These are phyloP conservation scores for Kernera saxatilis DNA, from an alignment of 345 rosid genomes.

Conservation along the genomic window DNA sequence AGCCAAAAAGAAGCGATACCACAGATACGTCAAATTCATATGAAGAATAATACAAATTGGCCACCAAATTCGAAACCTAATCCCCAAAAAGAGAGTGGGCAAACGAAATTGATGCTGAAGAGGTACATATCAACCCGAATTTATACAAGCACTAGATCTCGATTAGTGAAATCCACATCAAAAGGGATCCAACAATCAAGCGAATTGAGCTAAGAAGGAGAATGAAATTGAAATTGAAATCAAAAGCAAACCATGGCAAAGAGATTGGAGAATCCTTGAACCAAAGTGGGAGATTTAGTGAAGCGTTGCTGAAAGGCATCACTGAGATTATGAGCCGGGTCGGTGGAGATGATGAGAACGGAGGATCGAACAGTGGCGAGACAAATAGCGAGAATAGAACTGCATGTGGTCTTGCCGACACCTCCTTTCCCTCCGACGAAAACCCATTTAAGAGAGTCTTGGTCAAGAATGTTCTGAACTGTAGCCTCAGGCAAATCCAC, in stretches of 20 bases:
- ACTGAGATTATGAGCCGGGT: constrained; percentile 99
- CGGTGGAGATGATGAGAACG: constrained; percentile 96
- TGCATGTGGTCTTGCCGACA: constrained; percentile 96
- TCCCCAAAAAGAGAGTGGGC: not conserved
- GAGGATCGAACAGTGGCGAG: constrained; percentile 80
- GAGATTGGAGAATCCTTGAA: constrained; percentile 87
- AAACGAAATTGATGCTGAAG: not conserved
- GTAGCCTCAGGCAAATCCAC: constrained; percentile 58
- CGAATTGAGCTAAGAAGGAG: no score
- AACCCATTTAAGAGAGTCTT: constrained; percentile 91
- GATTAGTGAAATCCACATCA: not conserved
- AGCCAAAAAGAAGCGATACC: not conserved
- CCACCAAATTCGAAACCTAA: not conserved
- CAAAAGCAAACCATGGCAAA: constrained; percentile 85
- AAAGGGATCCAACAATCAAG: no score
- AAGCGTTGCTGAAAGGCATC: constrained; percentile 98
- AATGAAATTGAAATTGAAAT: no score
- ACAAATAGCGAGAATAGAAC: constrained; percentile 80
- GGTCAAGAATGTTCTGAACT: constrained; percentile 72
- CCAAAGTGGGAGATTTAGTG: constrained; percentile 80
- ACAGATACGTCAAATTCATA: not conserved
- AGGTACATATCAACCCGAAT: not conserved
- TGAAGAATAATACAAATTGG: not conserved
- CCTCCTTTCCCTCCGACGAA: constrained; percentile 99
- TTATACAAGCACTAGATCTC: not conserved